These are phyloP conservation scores for Daldinia grandis DNA, from an alignment of 495 filamentous ascomycete genomes.

Conservation along the genomic window DNA sequence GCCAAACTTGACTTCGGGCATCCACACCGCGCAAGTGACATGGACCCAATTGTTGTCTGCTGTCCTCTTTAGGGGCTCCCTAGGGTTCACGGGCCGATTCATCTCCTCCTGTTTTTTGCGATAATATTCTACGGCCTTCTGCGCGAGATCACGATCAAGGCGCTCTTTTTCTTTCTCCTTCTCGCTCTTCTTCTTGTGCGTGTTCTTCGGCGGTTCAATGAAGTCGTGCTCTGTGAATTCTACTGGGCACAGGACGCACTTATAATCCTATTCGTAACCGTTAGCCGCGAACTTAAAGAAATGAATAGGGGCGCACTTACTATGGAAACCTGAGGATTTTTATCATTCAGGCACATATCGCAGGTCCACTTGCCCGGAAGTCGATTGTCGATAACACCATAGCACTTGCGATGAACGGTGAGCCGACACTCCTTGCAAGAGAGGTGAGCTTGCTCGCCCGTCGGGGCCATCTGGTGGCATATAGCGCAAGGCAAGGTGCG, in stretches of 20 bases:
- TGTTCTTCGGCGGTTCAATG: conserved; percentile 82
- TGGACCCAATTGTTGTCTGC: conserved; percentile 99
- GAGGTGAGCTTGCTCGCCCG: conserved; percentile 71
- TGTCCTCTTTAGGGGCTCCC: conserved; percentile 92
- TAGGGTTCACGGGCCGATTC: conserved; percentile 81
- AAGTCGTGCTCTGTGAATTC: conserved; percentile 79
- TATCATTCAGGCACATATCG: conserved; percentile 95
- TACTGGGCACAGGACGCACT: conserved; percentile 90
- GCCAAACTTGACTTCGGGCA: conserved; percentile 89
- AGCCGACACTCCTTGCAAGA: conserved; percentile 86
- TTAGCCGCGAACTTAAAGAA: conserved; percentile 34
- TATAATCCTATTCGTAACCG: conserved; percentile 69
- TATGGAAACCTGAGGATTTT: conserved; percentile 83
- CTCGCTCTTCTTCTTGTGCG: conserved; percentile 92
- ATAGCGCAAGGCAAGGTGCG: conserved; percentile 84
- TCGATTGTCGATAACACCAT: conserved; percentile 78
- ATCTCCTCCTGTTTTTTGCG: conserved; percentile 80
- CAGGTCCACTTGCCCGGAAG: conserved; percentile 86
- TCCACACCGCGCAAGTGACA: conserved; percentile 89
- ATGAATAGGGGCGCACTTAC: conserved; percentile 56
- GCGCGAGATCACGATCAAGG: conserved; percentile 79
- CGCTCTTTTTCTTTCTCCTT: conserved; percentile 90
- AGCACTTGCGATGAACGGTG: conserved; percentile 93
- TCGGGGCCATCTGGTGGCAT: conserved; percentile 76
- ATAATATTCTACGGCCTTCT: conserved; percentile 77